Evolutionary conservation across 352 stramenopile species (phyloP).

Genomic region (Blastocystis sp.): DNA sequence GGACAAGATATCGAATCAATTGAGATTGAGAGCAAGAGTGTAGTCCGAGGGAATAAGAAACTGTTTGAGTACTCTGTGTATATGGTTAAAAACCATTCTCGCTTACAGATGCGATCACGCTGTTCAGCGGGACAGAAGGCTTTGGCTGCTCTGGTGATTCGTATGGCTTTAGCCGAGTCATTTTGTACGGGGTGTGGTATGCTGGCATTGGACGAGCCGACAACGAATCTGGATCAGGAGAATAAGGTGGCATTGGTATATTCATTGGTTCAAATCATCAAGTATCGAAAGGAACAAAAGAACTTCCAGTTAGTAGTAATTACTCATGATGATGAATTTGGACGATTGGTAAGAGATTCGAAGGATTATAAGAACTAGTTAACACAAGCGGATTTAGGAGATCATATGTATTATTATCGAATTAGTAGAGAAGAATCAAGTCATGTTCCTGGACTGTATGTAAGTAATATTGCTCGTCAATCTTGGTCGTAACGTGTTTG

Average conservation of each 20-base stretch:
- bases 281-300: constrained; percentile 80
- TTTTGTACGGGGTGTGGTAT: constrained; percentile 97
- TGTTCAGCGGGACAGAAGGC: constrained; percentile 96
- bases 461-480: constrained; percentile 47
- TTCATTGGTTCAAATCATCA: constrained; percentile 83
- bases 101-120: constrained; percentile 95
- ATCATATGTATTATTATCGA: constrained; percentile 39
- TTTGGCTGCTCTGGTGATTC: constrained; percentile 89
- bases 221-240: constrained; percentile 89
- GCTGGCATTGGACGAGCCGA: constrained; percentile 94
- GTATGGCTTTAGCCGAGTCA: constrained; percentile 90
- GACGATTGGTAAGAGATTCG: constrained; percentile 24
- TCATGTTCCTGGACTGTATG: constrained; percentile 17
- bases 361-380: neutral
- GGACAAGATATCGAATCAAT: constrained; percentile 96
- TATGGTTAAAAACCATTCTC: constrained; percentile 66
- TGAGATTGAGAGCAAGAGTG: constrained; percentile 75
- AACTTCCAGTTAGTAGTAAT: constrained; percentile 99
- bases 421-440: constrained; percentile 39
- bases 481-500: constrained; percentile 8
- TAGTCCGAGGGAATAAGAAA: constrained; percentile 81
- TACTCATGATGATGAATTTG: constrained; percentile 91
- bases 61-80: constrained; percentile 66
- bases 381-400: constrained; percentile 26
- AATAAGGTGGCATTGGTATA: constrained; percentile 84